These are phyloP conservation scores for Boletellus emodensis DNA, from an alignment of 768 basidiomycete genomes.

Conservation along the genomic window DNA sequence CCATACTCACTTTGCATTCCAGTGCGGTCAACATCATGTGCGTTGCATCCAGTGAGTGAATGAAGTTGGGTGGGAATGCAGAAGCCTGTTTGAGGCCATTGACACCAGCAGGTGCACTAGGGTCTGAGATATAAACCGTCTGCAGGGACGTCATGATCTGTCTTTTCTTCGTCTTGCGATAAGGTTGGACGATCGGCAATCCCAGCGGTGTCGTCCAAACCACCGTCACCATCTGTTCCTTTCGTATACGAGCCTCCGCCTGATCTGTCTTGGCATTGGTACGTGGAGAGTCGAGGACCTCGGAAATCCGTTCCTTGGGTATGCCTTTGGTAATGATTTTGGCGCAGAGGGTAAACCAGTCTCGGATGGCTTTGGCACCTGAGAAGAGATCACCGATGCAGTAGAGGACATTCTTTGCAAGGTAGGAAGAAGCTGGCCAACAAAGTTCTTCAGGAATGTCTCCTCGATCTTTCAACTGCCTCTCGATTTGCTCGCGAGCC, in stretches of 20 bases:
- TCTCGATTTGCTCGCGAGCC: slow-evolving; percentile 92
- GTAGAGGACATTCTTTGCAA: slow-evolving; percentile 71
- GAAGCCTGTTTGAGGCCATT: slow-evolving; percentile 85
- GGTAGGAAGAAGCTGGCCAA: slow-evolving; percentile 71
- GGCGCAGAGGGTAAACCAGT: slow-evolving; percentile 82
- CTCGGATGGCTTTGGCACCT: slow-evolving; percentile 90
- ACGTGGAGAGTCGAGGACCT: slow-evolving; percentile 31
- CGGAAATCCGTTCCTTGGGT: slow-evolving; percentile 60
- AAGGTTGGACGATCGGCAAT: slow-evolving; percentile 93
- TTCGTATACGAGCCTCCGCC: slow-evolving; percentile 46
- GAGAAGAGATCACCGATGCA: slow-evolving; percentile 91
- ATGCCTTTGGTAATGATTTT: slow-evolving; percentile 84
- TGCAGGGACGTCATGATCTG: slow-evolving; percentile 84
- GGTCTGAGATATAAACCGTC: slow-evolving; percentile 87
- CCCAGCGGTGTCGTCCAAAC: slow-evolving; percentile 98
- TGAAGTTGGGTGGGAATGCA: slow-evolving; percentile 98
- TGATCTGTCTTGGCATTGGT: slow-evolving; percentile 13
- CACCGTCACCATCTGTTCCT: slow-evolving; percentile 93
- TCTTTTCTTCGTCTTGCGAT: slow-evolving; percentile 76
- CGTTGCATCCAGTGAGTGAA: slow-evolving; percentile 95
- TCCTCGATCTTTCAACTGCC: slow-evolving; percentile 72
- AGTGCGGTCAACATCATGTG: slow-evolving; percentile 98
- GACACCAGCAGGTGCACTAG: slow-evolving; percentile 72
- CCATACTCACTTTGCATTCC: slow-evolving; percentile 66
- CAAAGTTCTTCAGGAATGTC: slow-evolving; percentile 70